Base-by-base conservation (phyloP, 2,329 filamentous ascomycete genomes). In the Sporothrix protearum region DNA sequence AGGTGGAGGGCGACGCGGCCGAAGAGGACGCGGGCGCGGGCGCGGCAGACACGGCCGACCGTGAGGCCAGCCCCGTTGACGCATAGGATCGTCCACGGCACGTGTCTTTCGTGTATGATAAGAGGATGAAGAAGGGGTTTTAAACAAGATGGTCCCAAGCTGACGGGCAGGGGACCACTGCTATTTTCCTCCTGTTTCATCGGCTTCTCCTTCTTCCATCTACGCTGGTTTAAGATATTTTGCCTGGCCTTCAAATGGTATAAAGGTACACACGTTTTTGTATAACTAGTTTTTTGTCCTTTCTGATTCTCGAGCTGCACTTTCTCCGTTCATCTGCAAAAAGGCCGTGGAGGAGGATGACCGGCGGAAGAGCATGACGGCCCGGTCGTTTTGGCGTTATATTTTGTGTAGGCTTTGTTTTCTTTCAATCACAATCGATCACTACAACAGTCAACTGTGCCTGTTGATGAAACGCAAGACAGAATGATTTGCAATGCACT, bases 1-100 rank as follows among this genome's bases (percentile, higher is more conserved):
- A 71, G 19, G 51, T 45, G 33, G 61, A 71, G 42, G 70, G 51
- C 0, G 51, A 22, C 0, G 61, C 53, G 5, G 49, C 28, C 3
- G 61, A 59, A 14, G 69, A 30, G 7, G 69, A 71, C 47, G 39
- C 39, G 2, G 67, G 57, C 7, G 66, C 49, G 66, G 70, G 30
- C 3, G 30, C 16, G 12, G 70, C 42, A 3, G 63, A 39, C 2
- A 2, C 45, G 14, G 61, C 16, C 14, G 51, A 28, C 53, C 33
- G 42, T n/a, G 61, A 67, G 16, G 28, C 28, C 1, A 67, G 64
- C 45, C 45, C 64, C 7, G 28, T 22, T 14, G 64, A 67, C 9
- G 45, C 45, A 36, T 67, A 67, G 5, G 7, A 30, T 19, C 28
- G 19, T 39, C 9, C 19, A 5, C 1, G 57, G 42, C 42, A 47